Evolutionary conservation across 1,139 yeast genomes (phyloP).

Genomic region (Pichia sp.): DNA sequence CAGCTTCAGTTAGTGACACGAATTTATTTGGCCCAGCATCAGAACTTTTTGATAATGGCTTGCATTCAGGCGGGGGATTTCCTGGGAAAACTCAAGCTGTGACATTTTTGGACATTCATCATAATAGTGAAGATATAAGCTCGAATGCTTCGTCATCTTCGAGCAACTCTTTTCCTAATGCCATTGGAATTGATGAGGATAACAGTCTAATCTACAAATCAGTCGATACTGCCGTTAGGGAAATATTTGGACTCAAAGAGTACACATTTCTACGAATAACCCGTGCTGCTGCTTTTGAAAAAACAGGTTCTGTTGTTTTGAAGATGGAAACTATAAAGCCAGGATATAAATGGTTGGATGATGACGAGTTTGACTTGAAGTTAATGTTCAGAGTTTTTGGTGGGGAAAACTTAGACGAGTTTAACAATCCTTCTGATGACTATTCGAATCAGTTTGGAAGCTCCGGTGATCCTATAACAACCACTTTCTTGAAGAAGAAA

Average conservation of each 20-base stretch:
- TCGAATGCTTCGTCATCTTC: background rate
- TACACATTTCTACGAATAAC: slow-evolving; percentile 50
- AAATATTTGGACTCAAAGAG: slow-evolving; percentile 40
- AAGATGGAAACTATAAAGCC: slow-evolving; percentile 54
- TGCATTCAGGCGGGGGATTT: slow-evolving; percentile 10
- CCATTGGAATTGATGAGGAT: slow-evolving; percentile 16
- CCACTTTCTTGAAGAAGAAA: slow-evolving; percentile 46
- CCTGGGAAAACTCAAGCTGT: slow-evolving; percentile 22
- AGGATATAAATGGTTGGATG: slow-evolving; percentile 48
- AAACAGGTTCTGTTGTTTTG: slow-evolving; percentile 47
- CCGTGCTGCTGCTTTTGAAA: slow-evolving; percentile 50
- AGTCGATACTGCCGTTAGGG: slow-evolving; percentile 45
- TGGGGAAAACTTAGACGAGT: slow-evolving; percentile 37
- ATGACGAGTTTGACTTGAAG: slow-evolving; percentile 41
- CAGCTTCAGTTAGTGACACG: slow-evolving; percentile 9
- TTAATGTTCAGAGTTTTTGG: slow-evolving; percentile 11
- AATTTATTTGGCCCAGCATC: background rate
- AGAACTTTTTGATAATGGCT: background rate
- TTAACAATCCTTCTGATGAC: background rate
- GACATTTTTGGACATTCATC: slow-evolving; percentile 17
- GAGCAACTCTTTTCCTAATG: slow-evolving; percentile 5
- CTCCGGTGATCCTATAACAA: slow-evolving; percentile 37
- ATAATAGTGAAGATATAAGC: background rate
- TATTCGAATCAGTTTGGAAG: background rate
- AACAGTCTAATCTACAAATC: slow-evolving; percentile 37